phyloP scores from a whole-genome alignment of 345 rosid species.

The Anacardium occidentale region DNA sequence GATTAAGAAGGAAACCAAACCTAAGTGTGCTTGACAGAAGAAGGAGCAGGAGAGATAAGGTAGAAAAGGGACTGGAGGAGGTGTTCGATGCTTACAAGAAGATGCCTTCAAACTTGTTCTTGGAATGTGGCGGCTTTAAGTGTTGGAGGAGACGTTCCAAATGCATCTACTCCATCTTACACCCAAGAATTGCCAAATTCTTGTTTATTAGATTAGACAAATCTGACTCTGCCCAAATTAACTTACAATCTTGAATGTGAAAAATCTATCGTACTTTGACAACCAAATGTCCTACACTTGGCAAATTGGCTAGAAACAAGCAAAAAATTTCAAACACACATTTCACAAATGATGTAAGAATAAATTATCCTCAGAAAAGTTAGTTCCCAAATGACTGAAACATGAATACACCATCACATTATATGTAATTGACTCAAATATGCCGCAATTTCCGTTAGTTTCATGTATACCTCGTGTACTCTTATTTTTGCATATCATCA shows the following conservation, averaged over 20 bases:
- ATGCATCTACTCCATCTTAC: neutral
- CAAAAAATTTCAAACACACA: neutral
- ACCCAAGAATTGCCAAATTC: neutral
- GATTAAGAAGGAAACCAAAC: too few species aligned
- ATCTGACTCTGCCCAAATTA: neutral
- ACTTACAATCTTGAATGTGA: too few species aligned
- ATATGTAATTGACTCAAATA: too few species aligned
- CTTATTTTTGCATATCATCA: constrained; percentile 15
- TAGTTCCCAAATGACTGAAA: neutral
- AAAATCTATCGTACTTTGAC: too few species aligned
- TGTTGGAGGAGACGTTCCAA: neutral
- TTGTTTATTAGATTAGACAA: neutral
- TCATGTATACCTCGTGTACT: neutral
- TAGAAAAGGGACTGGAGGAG: too few species aligned
- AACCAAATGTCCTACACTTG: neutral
- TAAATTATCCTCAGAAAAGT: neutral
- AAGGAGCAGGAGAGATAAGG: too few species aligned
- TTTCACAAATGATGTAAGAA: neutral
- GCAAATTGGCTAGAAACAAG: neutral
- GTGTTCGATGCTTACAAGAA: neutral
- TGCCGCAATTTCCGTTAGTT: neutral
- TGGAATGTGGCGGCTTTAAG: neutral
- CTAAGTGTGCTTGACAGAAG: too few species aligned
- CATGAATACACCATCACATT: neutral
- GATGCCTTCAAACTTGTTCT: neutral